Base-by-base conservation (phyloP, 2,329 filamentous ascomycete genomes). In the Simplicillium aogashimaense region DNA sequence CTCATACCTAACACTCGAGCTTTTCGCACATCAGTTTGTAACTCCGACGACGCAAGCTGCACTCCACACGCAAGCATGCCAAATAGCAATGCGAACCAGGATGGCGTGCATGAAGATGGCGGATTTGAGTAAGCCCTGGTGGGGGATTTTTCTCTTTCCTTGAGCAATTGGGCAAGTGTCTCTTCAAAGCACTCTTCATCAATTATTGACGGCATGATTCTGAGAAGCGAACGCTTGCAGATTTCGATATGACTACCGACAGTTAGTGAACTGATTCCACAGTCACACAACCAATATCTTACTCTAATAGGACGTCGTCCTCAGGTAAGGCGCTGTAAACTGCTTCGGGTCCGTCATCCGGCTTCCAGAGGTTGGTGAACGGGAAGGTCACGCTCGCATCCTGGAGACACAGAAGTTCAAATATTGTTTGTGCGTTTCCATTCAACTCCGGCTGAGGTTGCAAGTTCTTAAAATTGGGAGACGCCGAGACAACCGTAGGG, bases 361-460 rank as follows among this genome's bases (percentile, higher is more conserved):
- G 35, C n/a, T 28, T 37, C 35, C 35, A 37, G 4, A 37, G 18
- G 28, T 37, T 37, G 7, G 35, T 37, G 20, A 37, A 37, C 5
- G 35, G 35, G 14, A 37, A 37, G 11, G 35, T 37, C 3, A 28
- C 25, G 18, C 35, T 37, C n/a, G 12, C 29, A 20, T 37, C 35
- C 18, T 37, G 35, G n/a, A 37, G n/a, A 18, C 35, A 37, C 15
- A 37, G 35, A 12, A 37, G 17, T n/a, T 37, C 35, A 18, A 37
- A 37, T 2, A 37, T 37, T 7, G 35, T 37, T 18, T 37, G 35
- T 3, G 35, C n/a, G 20, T 37, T 18, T 7, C n/a, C 14, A 28
- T 29, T 20, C 35, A 28, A n/a, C 35, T 20, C 20, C 5, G 18
- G 14, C 5, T 25, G 20, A 25, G 20, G 20, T 9, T 25, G 20